Percentiles rank a stretch among this genome's conserved stretches.
These are phyloP conservation scores for Ceratocystis papillata DNA, from an alignment of 2,329 filamentous ascomycete species.

Conservation along the genomic window DNA sequence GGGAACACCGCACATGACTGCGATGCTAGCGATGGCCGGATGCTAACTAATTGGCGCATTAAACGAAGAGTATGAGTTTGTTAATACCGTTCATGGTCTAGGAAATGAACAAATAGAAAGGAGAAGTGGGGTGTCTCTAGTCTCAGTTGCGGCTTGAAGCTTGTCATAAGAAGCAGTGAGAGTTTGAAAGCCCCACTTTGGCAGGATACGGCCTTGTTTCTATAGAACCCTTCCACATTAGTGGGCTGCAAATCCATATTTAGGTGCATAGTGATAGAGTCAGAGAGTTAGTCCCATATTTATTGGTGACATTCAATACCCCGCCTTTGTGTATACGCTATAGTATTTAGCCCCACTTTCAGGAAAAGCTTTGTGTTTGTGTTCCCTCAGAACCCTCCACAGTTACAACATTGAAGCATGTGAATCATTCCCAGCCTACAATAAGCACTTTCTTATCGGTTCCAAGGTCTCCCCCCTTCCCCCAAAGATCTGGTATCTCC, in stretches of 20 bases:
- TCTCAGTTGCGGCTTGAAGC: slow-evolving; percentile 5
- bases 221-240: background rate
- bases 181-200: slow-evolving; percentile 1
- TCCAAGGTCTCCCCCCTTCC: background rate
- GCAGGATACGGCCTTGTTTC: background rate
- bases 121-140: background rate
- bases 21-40: background rate
- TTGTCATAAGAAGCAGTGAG: background rate
- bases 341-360: slow-evolving; percentile 4
- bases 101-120: background rate
- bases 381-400: slow-evolving; percentile 5
- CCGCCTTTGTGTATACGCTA: background rate
- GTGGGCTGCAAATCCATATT: background rate
- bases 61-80: too few relatives aligned
- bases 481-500: background rate
- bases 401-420: background rate
- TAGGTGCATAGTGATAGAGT: background rate
- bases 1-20: background rate
- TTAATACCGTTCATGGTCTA: background rate
- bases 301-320: background rate
- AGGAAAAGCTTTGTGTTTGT: slow-evolving; percentile 12
- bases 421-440: background rate
- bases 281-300: background rate
- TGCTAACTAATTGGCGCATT: background rate
- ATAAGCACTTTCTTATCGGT: background rate